Percentiles rank a stretch among this genome's conserved stretches.
Evolutionary conservation across 1,284 basidiomycete genomes (phyloP).

Genomic region (Cryptococcus sp.): DNA sequence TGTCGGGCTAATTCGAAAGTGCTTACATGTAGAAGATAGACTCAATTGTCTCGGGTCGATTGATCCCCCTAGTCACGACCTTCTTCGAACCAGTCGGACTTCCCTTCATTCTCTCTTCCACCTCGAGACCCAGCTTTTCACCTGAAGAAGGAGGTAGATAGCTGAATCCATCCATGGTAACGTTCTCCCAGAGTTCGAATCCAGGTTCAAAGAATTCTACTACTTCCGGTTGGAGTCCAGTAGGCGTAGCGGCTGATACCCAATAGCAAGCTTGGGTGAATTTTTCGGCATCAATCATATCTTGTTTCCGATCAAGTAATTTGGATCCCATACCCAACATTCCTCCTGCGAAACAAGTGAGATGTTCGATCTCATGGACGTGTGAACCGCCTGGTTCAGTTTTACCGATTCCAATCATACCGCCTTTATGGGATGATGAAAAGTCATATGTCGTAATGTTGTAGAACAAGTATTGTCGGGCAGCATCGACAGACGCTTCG

Average conservation of each 20-base stretch:
- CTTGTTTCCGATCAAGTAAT: slow-evolving; percentile 48
- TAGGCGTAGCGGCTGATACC: slow-evolving; percentile 46
- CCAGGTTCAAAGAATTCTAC: slow-evolving; percentile 39
- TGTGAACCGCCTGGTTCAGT: slow-evolving; percentile 20
- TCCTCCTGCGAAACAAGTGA: slow-evolving; percentile 54
- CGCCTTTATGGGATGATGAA: neutral
- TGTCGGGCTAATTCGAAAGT: neutral
- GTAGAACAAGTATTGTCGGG: slow-evolving; percentile 46
- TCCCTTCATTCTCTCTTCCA: slow-evolving; percentile 31
- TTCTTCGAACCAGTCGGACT: slow-evolving; percentile 34
- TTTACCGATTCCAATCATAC: slow-evolving; percentile 45
- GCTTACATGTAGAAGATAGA: slow-evolving; percentile 51
- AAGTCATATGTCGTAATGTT: slow-evolving; percentile 45
- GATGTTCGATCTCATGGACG: slow-evolving; percentile 36
- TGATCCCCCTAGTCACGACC: slow-evolving; percentile 37
- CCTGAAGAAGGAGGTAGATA: slow-evolving; percentile 16
- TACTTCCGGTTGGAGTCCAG: slow-evolving; percentile 49
- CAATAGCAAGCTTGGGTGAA: slow-evolving; percentile 55
- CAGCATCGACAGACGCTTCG: slow-evolving; percentile 48
- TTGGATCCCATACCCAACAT: slow-evolving; percentile 55
- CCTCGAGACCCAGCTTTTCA: neutral
- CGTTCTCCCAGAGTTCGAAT: slow-evolving; percentile 31
- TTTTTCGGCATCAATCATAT: slow-evolving; percentile 47
- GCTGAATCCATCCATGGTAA: slow-evolving; percentile 16
- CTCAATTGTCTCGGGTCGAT: slow-evolving; percentile 57